Evolutionary conservation across 2,329 filamentous ascomycete genomes (phyloP), one percentile per base, ranked within the genome.

Genomic region (Aspergillus sergii): DNA sequence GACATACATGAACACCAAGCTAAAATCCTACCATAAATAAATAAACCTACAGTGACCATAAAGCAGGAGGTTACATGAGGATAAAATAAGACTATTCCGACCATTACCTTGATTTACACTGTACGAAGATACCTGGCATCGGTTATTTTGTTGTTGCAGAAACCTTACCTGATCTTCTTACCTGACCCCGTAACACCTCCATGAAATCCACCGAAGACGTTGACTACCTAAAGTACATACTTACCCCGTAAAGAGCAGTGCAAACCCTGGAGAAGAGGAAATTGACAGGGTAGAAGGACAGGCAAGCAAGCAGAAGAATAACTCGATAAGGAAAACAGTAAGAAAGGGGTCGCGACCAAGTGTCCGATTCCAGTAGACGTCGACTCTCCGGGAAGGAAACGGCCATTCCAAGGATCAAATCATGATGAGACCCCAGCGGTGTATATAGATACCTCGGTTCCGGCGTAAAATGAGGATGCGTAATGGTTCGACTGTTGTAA

Each of bases 161-260:
- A 69, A 69, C 74, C 78, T 79, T 80, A 80, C 78, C 78, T 78
- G 76, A 75, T 77, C 78, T 78, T 78, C 78, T 79, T 78, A 79
- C 76, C 78, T 79, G 68, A 71, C 62, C 64, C 64, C 62, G 66
- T 58, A 60, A 59, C 60, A 62, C 62, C 69, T 63, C 58, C 62
- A 63, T 64, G 43, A 64, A 64, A 60, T 63, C 61, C 65, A 64
- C 68, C 66, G 53, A 64, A 62, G 61, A 64, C 60, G 64, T 69
- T 65, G 56, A 67, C 71, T 70, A 68, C 72, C 72, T 78, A 79
- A 76, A 73, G 69, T 80, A 80, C 78, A 81, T 80, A 81, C 79
- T 79, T 76, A 79, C 73, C 76, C 72, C 60, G 62, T 63, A 67
- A 59, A 68, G 66, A 68, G 69, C 69, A 63, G 64, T 59, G 62